Evolutionary conservation across 1,284 basidiomycete species (phyloP), one percentile per base, ranked within the genome.

Genomic region (Entoloma clypeatum): DNA sequence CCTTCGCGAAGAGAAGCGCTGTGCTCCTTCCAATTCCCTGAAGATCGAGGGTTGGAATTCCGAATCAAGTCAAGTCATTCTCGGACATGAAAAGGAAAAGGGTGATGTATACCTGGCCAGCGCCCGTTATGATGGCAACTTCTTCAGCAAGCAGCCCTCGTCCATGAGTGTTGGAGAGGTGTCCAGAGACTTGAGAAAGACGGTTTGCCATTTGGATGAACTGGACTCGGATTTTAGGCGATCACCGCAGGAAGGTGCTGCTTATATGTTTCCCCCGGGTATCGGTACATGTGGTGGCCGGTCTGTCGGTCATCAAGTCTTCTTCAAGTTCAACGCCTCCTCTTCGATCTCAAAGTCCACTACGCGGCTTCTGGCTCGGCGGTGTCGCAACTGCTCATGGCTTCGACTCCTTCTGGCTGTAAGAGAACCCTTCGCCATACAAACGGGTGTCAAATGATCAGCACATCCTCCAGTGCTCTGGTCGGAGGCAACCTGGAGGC

Each of bases 91-190:
- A n/a, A n/a, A n/a, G n/a, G n/a, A n/a, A n/a, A n/a, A n/a, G n/a
- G n/a, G n/a, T n/a, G n/a, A n/a, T n/a, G 14, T 24, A 48, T 53
- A 84, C 83, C 75, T 89, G 86, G 16, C 82, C 86, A 54, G 83
- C 82, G 60, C 85, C 54, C 45, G 90, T 92, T 52, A 92, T 80
- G 60, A 92, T 90, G 22, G 84, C 88, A 10, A 92, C 88, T 55
- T 92, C 85, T 9, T 80, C 86, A 5, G 72, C 73, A 33, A 90
- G 68, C 34, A 90, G 65, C 2, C 87, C 86, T 14, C 82, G 72
- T 14, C 73, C 65, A 47, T 77, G 60, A 11, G 73, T 60, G 55
- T 76, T 79, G 17, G 75, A 73, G 35, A 89, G 62, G 54, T 88
- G 86, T 39, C 75, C 75, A 25, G 84, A 72, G 39, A 89, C 73